Conservation (phyloP, 2,329 filamentous ascomycete genomes). For the Colletotrichum limetticola region DNA sequence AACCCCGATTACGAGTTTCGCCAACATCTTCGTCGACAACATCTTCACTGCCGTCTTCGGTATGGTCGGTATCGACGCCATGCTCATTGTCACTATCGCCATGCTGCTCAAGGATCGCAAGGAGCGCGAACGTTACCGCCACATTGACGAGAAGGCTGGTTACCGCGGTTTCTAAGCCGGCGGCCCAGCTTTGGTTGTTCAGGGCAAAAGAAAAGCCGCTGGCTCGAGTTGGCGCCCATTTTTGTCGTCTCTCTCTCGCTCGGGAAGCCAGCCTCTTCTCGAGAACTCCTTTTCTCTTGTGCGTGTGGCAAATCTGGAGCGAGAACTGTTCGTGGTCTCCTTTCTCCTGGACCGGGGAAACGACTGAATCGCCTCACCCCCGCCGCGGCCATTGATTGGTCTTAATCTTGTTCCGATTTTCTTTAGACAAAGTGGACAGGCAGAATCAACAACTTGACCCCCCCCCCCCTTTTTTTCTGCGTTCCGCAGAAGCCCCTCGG, state of each 20-base stretch:
- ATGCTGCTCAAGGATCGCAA: slow-evolving; percentile 85
- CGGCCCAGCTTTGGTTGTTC: neutral
- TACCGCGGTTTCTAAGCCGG: slow-evolving; percentile 56
- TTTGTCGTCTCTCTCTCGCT: slow-evolving; percentile 16
- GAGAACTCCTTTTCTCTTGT: neutral
- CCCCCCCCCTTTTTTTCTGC: neutral
- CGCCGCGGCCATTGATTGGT: slow-evolving; percentile 23
- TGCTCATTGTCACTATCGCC: slow-evolving; percentile 76
- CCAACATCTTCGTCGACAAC: slow-evolving; percentile 77
- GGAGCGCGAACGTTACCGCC: slow-evolving; percentile 80
- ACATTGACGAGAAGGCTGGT: slow-evolving; percentile 84
- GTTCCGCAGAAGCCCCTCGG: neutral
- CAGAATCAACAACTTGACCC: slow-evolving; percentile 24
- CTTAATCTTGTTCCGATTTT: slow-evolving; percentile 20
- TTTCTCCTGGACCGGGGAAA: slow-evolving; percentile 11
- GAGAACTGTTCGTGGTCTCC: neutral
- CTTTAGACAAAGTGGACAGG: slow-evolving; percentile 26
- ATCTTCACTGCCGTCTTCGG: slow-evolving; percentile 86
- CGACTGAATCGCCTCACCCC: slow-evolving; percentile 16
- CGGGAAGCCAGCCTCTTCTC: slow-evolving; percentile 1
- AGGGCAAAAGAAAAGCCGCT: slow-evolving; percentile 4
- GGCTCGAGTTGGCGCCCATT: neutral
- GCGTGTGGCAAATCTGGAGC: neutral
- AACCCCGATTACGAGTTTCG: slow-evolving; percentile 72
- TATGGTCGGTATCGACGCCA: slow-evolving; percentile 76